phyloP scores from a whole-genome alignment of 2,329 filamentous ascomycete species.

The Diaporthe vaccinii region DNA sequence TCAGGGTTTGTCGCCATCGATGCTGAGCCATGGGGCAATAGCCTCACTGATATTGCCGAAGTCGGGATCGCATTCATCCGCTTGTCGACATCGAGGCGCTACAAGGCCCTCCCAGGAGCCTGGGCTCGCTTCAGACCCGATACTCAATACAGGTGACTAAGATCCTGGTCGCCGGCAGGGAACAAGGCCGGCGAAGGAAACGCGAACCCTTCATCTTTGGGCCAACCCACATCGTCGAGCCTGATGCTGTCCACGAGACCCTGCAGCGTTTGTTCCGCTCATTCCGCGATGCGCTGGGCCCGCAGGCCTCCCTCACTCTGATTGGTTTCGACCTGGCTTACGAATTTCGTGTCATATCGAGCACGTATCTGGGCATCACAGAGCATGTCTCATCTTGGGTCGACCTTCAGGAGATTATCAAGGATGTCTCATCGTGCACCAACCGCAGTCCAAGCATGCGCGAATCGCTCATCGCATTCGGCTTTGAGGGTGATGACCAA shows the following conservation, averaged over 20 bases:
- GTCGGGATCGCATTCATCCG: slow-evolving; percentile 17
- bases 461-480: slow-evolving; percentile 10
- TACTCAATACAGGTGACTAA: slow-evolving; percentile 9
- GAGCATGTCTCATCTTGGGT: slow-evolving; percentile 23
- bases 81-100: not conserved
- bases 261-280: slow-evolving; percentile 18
- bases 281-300: not conserved
- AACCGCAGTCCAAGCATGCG: slow-evolving; percentile 22
- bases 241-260: slow-evolving; percentile 19
- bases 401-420: slow-evolving; percentile 22
- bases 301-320: slow-evolving; percentile 12
- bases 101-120: slow-evolving; percentile 12
- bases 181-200: not conserved
- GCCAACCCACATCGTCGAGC: slow-evolving; percentile 17
- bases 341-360: slow-evolving; percentile 21
- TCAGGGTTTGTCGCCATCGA: slow-evolving; percentile 17
- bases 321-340: slow-evolving; percentile 24
- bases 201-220: slow-evolving; percentile 8
- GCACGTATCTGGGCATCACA: slow-evolving; percentile 23
- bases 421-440: slow-evolving; percentile 17
- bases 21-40: slow-evolving; percentile 17
- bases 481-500: slow-evolving; percentile 15
- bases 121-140: slow-evolving; percentile 11
- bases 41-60: slow-evolving; percentile 24
- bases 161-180: slow-evolving; percentile 9